Base-by-base conservation (phyloP, 73 alveolate genomes). In the Halteria grandinella region DNA sequence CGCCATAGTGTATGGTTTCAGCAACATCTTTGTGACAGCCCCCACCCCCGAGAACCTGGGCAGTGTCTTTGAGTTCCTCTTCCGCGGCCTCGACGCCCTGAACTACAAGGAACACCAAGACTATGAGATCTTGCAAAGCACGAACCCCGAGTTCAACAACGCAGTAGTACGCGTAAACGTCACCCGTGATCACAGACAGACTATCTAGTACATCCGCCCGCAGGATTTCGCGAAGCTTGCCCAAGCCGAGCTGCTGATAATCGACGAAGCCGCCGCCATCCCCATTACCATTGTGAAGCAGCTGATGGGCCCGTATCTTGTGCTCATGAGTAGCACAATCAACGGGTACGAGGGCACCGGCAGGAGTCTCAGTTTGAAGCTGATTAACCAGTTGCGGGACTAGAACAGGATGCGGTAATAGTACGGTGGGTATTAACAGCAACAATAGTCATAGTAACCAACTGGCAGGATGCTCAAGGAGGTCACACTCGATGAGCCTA, bases 221-320 rank as follows among this genome's bases (percentile, higher is more conserved):
- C 63, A 91, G 54, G 98, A 97, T 74, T 85, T 88, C 48, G 63
- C 66, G 55, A 79, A 89, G 34, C 89, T 93, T 10, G 89, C 88
- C 20, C 88, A 95, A 89, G 98, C 99, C 37, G 99, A 98, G 78
- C 75, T 98, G 70, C 91, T 98, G 60, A 95, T 98, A 27, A 97
- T 97, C 55, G 99, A 98, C 77, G 99, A 98, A 80, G 99, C 99
- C 7, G 99, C 99, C 14, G 99, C 99, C 6, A 98, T 98, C 50
- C 99, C 99, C 27, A 74, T 95, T 25, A 89, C 95, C 51, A 77
- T 91, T 27, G 99, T 97, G 28, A 93, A 94, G 90, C 49, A 91
- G 53, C 69, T 94, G 79, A 71, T 96, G 50, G 97, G 99, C 73
- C 98, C 99, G 12, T 96, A 95, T 75, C 62, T 94, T 73, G 94